Conservation (phyloP, 345 rosid genomes). For the Gossypium sturtianum region DNA sequence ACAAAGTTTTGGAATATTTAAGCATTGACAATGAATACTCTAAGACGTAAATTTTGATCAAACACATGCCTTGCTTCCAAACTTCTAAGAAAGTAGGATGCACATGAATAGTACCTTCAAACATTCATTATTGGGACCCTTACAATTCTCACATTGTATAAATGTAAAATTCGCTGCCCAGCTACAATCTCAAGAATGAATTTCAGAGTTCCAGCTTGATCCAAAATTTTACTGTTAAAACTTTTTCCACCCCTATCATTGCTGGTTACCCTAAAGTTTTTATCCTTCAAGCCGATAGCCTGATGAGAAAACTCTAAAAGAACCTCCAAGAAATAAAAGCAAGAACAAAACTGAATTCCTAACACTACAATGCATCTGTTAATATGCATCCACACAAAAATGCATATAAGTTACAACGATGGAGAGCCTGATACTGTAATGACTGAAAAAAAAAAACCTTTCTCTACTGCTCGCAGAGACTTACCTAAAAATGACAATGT, state of each 20-base stretch:
- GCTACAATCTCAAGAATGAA: background rate
- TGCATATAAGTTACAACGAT: background rate
- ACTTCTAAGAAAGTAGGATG: background rate
- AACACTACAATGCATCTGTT: background rate
- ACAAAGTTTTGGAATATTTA: background rate
- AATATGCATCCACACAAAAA: background rate
- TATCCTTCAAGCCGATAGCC: background rate
- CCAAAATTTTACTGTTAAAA: background rate
- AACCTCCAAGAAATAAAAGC: background rate
- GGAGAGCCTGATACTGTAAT: background rate
- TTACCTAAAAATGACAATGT: background rate
- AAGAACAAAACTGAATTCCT: background rate
- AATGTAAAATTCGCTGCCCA: background rate
- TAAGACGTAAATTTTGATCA: background rate
- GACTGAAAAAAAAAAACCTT: background rate
- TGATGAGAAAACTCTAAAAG: background rate
- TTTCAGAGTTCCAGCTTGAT: background rate
- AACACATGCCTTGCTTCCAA: background rate
- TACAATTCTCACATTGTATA: background rate
- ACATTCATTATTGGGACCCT: background rate
- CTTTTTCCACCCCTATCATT: background rate
- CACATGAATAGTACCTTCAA: background rate
- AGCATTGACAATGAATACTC: background rate
- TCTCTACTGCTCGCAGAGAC: background rate
- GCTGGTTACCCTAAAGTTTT: background rate